Conservation (phyloP, 768 basidiomycete species). For the Agrocybe pediades region DNA sequence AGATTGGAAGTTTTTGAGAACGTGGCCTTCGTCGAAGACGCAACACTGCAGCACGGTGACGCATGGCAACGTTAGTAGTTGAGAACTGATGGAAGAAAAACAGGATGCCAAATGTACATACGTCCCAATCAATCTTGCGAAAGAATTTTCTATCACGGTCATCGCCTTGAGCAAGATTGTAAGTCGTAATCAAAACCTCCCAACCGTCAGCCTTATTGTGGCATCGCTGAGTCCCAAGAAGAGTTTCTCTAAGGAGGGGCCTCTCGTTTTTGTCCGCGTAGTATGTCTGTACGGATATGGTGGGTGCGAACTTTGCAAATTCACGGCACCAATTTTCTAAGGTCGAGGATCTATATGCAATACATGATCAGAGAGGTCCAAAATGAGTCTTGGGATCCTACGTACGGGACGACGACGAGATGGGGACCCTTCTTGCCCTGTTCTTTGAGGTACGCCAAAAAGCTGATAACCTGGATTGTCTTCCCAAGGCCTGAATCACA, state of each 20-base stretch:
- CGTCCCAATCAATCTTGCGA: conserved; percentile 89
- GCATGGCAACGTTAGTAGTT: too few relatives aligned
- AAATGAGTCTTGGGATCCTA: conserved; percentile 16
- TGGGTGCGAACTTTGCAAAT: conserved; percentile 88
- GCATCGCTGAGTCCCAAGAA: conserved; percentile 59
- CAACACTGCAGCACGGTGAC: conserved; percentile 61
- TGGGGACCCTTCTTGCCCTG: conserved; percentile 81
- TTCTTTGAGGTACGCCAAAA: conserved; percentile 88
- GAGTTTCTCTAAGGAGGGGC: conserved; percentile 65
- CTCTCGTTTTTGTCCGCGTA: conserved; percentile 94
- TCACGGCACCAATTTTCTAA: conserved; percentile 99
- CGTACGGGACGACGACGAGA: conserved; percentile 93
- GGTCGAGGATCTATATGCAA: conserved; percentile 75
- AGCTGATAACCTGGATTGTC: conserved; percentile 98
- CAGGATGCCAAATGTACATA: conserved; percentile 46
- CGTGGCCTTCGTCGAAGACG: conserved; percentile 96
- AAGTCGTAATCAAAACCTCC: conserved; percentile 96
- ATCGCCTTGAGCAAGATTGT: conserved; percentile 90
- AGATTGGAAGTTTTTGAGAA: conserved; percentile 97
- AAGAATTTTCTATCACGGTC: conserved; percentile 93
- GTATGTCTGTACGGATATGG: conserved; percentile 85
- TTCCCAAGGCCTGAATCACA: conserved; percentile 82
- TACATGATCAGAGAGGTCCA: conserved; percentile 8
- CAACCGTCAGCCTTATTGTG: conserved; percentile 61
- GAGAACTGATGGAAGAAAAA: too few relatives aligned